Conservation (phyloP, 2,329 filamentous ascomycete genomes). For the Cladophialophora psammophila region DNA sequence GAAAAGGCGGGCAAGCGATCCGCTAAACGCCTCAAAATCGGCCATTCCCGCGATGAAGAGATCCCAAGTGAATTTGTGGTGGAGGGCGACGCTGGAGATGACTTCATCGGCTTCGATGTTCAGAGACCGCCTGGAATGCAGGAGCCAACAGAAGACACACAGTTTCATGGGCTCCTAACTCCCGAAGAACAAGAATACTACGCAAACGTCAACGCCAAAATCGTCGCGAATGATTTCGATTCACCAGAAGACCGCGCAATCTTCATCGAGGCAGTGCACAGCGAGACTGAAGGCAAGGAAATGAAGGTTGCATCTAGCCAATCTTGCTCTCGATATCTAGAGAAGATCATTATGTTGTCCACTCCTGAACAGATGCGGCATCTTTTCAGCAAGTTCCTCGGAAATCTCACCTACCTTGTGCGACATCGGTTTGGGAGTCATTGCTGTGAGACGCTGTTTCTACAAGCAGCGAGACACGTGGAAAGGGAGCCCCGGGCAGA, state of each 20-base stretch:
- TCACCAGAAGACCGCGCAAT: constrained; percentile 73
- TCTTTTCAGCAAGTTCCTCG: constrained; percentile 82
- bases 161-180: constrained; percentile 92
- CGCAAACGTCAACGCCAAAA: constrained; percentile 83
- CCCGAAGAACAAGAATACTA: constrained; percentile 97
- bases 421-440: constrained; percentile 97
- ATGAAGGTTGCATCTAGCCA: constrained; percentile 96
- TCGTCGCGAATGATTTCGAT: constrained; percentile 88
- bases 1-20: constrained; percentile 46
- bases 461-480: constrained; percentile 79
- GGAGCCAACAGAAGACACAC: constrained; percentile 59
- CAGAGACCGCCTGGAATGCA: constrained; percentile 30
- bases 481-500: constrained; percentile 61
- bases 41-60: constrained; percentile 38
- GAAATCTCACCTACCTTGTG: constrained; percentile 86
- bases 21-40: constrained; percentile 51
- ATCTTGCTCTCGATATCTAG: constrained; percentile 91
- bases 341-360: constrained; percentile 84
- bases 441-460: constrained; percentile 93
- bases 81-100: constrained; percentile 41
- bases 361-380: constrained; percentile 81
- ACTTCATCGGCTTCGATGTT: constrained; percentile 51
- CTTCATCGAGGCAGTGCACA: constrained; percentile 82
- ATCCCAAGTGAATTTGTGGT: constrained; percentile 34
- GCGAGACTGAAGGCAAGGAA: constrained; percentile 89